These are phyloP conservation scores for Penicillium paneum DNA, from an alignment of 2,329 filamentous ascomycete species.

Conservation along the genomic window DNA sequence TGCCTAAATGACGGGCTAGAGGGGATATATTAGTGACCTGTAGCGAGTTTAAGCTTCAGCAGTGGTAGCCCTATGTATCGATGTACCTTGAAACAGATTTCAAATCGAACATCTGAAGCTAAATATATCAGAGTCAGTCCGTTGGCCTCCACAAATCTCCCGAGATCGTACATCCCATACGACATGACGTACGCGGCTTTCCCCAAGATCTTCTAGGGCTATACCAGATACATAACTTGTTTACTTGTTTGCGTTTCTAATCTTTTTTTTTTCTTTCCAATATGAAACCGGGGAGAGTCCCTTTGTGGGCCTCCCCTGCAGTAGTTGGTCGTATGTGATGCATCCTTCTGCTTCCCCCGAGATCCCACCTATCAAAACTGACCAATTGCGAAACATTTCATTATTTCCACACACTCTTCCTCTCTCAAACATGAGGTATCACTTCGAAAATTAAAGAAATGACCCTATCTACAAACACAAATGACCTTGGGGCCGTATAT, in stretches of 20 bases:
- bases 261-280: neutral
- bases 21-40: neutral
- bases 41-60: neutral
- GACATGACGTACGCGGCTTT: constrained; percentile 5
- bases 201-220: too few relatives aligned
- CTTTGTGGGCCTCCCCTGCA: constrained; percentile 10
- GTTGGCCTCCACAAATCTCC: neutral
- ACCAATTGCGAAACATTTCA: neutral
- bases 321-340: constrained; percentile 4
- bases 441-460: neutral
- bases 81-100: neutral
- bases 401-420: neutral
- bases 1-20: neutral
- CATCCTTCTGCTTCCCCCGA: neutral
- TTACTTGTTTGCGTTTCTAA: neutral
- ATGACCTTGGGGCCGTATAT: neutral
- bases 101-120: neutral
- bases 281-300: constrained; percentile 7
- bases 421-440: neutral
- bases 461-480: neutral
- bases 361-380: neutral
- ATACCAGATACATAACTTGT: neutral
- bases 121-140: neutral
- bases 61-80: neutral
- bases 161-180: neutral